Evolutionary conservation across 305 asterid genomes (phyloP).

Genomic region (Rubia balearica): DNA sequence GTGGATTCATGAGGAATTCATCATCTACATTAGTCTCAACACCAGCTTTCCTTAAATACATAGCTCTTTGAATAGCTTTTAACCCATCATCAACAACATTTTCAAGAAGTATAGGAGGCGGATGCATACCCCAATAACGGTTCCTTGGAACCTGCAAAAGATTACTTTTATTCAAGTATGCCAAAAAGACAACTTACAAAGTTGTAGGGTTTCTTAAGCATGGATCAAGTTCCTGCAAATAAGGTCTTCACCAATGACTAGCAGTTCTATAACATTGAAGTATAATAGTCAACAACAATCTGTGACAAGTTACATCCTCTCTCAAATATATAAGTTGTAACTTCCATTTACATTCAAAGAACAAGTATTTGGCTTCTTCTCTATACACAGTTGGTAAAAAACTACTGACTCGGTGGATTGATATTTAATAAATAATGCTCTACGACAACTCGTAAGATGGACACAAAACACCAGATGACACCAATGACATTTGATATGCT

Average conservation of each 20-base stretch:
- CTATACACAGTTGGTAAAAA: neutral
- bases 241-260: neutral
- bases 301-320: neutral
- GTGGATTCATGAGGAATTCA: conserved; percentile 73
- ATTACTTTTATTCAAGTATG: conserved; percentile 2
- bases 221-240: neutral
- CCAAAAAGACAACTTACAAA: neutral
- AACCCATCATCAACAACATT: conserved; percentile 83
- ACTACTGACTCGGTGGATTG: neutral
- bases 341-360: neutral
- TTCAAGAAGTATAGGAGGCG: conserved; percentile 91
- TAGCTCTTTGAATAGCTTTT: conserved; percentile 74
- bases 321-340: neutral
- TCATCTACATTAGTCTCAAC: conserved; percentile 69
- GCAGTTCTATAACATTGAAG: neutral
- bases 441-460: neutral
- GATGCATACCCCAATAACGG: conserved; percentile 98
- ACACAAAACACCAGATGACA: neutral
- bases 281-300: neutral
- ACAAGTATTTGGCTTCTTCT: neutral
- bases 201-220: neutral
- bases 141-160: conserved; percentile 79
- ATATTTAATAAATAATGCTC: neutral
- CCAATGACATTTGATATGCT: neutral
- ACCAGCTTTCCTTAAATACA: conserved; percentile 87